Base-by-base conservation (phyloP, 257 asterid genomes). In the Plantago elongata region DNA sequence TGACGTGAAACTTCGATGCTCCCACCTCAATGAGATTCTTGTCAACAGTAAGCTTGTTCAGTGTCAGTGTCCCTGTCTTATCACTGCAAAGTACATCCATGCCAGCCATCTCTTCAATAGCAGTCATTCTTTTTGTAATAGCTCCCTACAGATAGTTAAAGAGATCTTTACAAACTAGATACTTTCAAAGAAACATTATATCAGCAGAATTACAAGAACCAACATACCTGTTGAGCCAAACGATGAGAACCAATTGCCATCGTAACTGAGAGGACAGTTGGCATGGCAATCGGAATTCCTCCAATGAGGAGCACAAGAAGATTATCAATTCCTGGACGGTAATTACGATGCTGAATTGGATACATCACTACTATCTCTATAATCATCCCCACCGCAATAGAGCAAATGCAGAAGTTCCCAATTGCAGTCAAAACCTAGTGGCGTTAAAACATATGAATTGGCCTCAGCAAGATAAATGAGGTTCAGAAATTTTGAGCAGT, bases 161-260 rank as follows among this genome's bases (percentile, higher is more conserved):
- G 30, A 56, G n/a, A 56, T 57, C 56, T 14, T 63, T 34, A 65
- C 59, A 56, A 7, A 68, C 62, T 6, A 42, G 40, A 61, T 4
- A 65, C 70, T 59, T n/a, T 51, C 11, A 4, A 13, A 63, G 40
- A 34, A 3, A 17, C 13, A 37, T 45, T 51, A 17, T 57, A 62
- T 9, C 61, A 46, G 49, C 47, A 55, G 15, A 77, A 49, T 44
- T 18, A 9, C 12, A 58, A 57, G 38, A 68, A 69, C 13, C 52
- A 60, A 67, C 18, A 58, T 72, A 80, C 98, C 96, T 92, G 99
- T 58, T 92, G 99, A 55, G 99, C 95, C 78, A 92, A 70, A 59
- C 97, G 95, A 74, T 92, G 99, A 72, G 99, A 83, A 49, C 99
- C 99, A 58, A 92, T 92, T 45, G 99, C 99, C 99, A 92, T 92